Evolutionary conservation across 2,329 filamentous ascomycete genomes (phyloP).

Genomic region (Trichoderma asperellum): DNA sequence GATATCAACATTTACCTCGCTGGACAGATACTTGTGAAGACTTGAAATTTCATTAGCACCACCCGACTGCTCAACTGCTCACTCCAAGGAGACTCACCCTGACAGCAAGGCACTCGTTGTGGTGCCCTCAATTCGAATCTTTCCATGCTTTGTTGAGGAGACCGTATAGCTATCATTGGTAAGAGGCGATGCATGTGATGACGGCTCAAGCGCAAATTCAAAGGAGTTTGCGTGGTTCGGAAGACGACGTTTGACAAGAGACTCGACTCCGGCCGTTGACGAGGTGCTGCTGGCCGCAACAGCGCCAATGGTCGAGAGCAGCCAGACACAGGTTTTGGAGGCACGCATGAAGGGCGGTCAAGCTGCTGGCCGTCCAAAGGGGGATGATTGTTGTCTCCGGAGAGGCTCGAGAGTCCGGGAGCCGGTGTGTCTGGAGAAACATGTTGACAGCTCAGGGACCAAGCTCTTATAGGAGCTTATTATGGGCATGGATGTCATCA

Average conservation of each 20-base stretch:
- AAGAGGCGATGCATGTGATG: background rate
- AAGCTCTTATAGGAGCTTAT: conserved; percentile 8
- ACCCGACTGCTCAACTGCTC: no score
- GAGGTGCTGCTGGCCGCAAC: background rate
- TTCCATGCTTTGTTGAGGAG: conserved; percentile 29
- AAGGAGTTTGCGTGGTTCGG: conserved; percentile 31
- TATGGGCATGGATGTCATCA: conserved; percentile 2
- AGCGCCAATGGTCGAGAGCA: conserved; percentile 20
- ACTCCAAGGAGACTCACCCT: conserved; percentile 23
- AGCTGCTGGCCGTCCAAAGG: background rate
- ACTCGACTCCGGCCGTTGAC: conserved; percentile 28
- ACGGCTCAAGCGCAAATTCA: conserved; percentile 23
- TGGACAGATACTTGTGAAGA: conserved; percentile 32
- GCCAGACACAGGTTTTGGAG: conserved; percentile 7
- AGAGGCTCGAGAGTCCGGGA: background rate
- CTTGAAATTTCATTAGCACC: conserved; percentile 7
- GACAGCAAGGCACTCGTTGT: conserved; percentile 31
- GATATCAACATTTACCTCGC: conserved; percentile 32
- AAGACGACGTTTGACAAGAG: conserved; percentile 32
- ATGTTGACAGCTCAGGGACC: background rate
- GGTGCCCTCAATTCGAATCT: conserved; percentile 30
- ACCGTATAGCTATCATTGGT: conserved; percentile 31
- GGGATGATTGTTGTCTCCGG: background rate
- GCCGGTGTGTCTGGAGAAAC: background rate
- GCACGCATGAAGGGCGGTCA: conserved; percentile 6